A percentile compares a stretch with the other conserved stretches of the same genome.
Conservation (phyloP, 495 filamentous ascomycete species). For the Lentithecium fluviatile region DNA sequence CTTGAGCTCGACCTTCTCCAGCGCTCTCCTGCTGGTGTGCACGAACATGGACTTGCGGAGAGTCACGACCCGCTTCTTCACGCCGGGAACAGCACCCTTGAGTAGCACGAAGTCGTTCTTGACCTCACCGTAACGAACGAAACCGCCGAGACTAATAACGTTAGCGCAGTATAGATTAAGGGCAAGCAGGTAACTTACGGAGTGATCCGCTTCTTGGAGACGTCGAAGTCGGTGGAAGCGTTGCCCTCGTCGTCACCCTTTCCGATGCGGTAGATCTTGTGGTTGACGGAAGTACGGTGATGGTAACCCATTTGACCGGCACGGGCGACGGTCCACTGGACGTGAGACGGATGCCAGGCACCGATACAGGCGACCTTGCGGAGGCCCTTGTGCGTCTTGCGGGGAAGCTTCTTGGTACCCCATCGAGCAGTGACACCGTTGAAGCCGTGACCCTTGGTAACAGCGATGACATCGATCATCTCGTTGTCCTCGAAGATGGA, state of each 20-base stretch:
- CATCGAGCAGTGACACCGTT: slow-evolving; percentile 95
- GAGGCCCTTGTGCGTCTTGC: slow-evolving; percentile 99
- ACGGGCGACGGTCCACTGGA: slow-evolving; percentile 99
- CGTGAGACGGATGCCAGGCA: slow-evolving; percentile 99
- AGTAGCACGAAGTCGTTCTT: slow-evolving; percentile 99
- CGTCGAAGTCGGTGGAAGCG: slow-evolving; percentile 92
- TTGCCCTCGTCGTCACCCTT: slow-evolving; percentile 83
- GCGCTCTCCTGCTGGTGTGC: slow-evolving; percentile 88
- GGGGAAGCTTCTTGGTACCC: slow-evolving; percentile 99
- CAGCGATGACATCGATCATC: slow-evolving; percentile 99
- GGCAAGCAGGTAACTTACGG: slow-evolving; percentile 72
- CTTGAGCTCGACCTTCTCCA: slow-evolving; percentile 99
- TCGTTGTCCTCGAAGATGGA: slow-evolving; percentile 99
- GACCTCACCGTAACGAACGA: slow-evolving; percentile 98
- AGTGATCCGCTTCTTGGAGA: slow-evolving; percentile 99
- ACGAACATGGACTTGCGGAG: slow-evolving; percentile 98
- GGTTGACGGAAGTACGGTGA: slow-evolving; percentile 99
- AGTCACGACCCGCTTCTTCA: slow-evolving; percentile 99
- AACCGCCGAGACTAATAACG: slow-evolving; percentile 84
- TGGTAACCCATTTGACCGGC: slow-evolving; percentile 99
- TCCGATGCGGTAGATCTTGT: slow-evolving; percentile 99
- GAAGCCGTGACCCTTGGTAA: slow-evolving; percentile 99
- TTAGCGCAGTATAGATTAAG: slow-evolving; percentile 30
- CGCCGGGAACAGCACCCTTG: slow-evolving; percentile 96
- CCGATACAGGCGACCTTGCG: slow-evolving; percentile 99